A percentile compares a stretch with the other conserved stretches of the same genome.
These are phyloP conservation scores for Fusarium chaquense DNA, from an alignment of 2,329 filamentous ascomycete species.

Conservation along the genomic window DNA sequence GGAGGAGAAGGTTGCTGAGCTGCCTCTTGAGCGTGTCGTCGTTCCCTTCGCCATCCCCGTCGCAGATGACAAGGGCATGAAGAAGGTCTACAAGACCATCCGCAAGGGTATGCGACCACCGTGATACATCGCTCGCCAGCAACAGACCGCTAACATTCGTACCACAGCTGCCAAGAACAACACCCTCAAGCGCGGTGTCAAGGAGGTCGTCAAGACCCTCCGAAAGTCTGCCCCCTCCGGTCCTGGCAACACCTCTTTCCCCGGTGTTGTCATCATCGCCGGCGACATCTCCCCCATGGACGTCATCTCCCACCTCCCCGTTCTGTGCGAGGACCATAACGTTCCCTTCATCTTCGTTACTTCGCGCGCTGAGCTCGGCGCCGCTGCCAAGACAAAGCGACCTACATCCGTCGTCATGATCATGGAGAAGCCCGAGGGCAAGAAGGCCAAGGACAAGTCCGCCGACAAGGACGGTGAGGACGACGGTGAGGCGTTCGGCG, in stretches of 20 bases:
- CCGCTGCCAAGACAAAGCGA: constrained; percentile 93
- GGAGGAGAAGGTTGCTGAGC: constrained; percentile 59
- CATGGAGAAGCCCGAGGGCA: constrained; percentile 66
- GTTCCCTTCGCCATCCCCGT: constrained; percentile 88
- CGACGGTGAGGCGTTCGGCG: constrained; percentile 70
- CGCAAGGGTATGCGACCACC: constrained; percentile 62
- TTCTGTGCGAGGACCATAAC: constrained; percentile 97
- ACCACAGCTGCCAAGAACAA: constrained; percentile 88
- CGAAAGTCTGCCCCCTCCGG: constrained; percentile 85
- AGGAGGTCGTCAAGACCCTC: constrained; percentile 98
- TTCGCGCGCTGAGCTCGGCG: constrained; percentile 91
- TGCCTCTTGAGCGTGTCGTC: constrained; percentile 67
- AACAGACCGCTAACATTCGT: constrained; percentile 30
- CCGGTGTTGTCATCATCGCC: constrained; percentile 88
- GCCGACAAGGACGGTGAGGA: constrained; percentile 61
- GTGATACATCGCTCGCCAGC: background rate
- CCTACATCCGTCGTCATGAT: constrained; percentile 97
- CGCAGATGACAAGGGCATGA: constrained; percentile 80
- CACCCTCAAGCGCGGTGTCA: constrained; percentile 96
- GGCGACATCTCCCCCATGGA: constrained; percentile 99
- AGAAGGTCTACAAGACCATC: constrained; percentile 70
- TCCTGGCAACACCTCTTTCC: constrained; percentile 71
- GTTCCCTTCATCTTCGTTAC: constrained; percentile 97
- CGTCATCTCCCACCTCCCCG: constrained; percentile 97
- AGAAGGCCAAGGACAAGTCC: constrained; percentile 60